Base-by-base conservation (phyloP, 2,329 filamentous ascomycete genomes). In the Fusarium miscanthi region DNA sequence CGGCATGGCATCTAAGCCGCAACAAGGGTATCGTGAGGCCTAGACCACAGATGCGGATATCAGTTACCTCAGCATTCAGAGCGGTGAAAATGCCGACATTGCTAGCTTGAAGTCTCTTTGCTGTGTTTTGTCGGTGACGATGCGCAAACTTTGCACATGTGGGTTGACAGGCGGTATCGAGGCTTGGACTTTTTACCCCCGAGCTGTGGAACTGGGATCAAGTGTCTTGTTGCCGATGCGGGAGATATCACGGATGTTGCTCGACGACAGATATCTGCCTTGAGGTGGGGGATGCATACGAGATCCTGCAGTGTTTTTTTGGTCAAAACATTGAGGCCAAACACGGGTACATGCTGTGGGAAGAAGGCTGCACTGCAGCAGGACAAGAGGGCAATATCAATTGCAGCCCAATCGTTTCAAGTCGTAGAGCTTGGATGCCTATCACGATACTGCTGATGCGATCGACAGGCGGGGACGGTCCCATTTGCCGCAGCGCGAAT, bases 71-170 rank as follows among this genome's bases (percentile, higher is more conserved):
- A 63, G 76, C 42, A 74, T 72, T 37, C 48, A 73, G 14, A 69
- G 78, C 57, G 80, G 81, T 54, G 77, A 80, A 56, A 79, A 62
- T 52, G 48, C 35, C 25, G 30, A 35, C 40, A 23, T 41, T 48
- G 41, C 64, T 53, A 62, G 63, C 43, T 27, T 53, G 37, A 40
- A 60, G 27, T 42, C 25, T 52, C 46, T 30, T 52, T 52, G 4
- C 23, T 52, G 23, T 31, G n/a, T n/a, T 83, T 65, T 82, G 80
- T 66, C 81, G 82, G 69, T 76, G 74, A 67, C 64, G 40, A 66
- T 17, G 42, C 68, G 65, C 63, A 68, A 51, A 51, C 27, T 63
- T 62, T 52, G 41, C 41, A 13, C 19, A 40, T 30, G 66, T 69
- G 64, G 66, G 23, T 42, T 68, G 63, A 51, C 38, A 63, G 35